A percentile compares a stretch with the other conserved stretches of the same genome.
phyloP scores from a whole-genome alignment of 352 stramenopile species.

The Phytophthora fragariae region DNA sequence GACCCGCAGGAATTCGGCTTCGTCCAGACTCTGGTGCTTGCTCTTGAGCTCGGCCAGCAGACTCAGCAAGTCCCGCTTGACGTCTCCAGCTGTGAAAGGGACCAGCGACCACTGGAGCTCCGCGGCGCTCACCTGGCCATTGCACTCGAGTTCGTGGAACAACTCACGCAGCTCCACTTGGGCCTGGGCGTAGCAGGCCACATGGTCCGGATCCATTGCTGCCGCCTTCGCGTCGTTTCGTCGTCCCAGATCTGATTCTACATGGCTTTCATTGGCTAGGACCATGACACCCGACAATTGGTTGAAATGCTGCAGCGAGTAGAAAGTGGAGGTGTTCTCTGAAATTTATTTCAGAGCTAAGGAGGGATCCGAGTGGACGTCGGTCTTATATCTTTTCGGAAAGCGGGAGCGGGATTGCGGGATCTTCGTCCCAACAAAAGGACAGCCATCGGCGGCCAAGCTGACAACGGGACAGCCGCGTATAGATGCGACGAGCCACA shows the following conservation, averaged over 20 bases:
- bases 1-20: slow-evolving; percentile 68
- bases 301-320: neutral
- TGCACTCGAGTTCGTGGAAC: slow-evolving; percentile 61
- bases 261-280: neutral
- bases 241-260: neutral
- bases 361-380: too few relatives aligned
- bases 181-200: slow-evolving; percentile 48
- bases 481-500: too few relatives aligned
- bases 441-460: too few relatives aligned
- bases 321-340: too few relatives aligned
- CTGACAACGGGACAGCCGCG: too few relatives aligned
- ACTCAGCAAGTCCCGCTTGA: slow-evolving; percentile 56
- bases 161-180: slow-evolving; percentile 66
- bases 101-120: slow-evolving; percentile 62
- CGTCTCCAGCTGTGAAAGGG: slow-evolving; percentile 69
- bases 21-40: slow-evolving; percentile 53
- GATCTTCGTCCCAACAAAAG: too few relatives aligned
- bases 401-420: too few relatives aligned
- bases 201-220: slow-evolving; percentile 62
- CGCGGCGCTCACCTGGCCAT: slow-evolving; percentile 49
- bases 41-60: slow-evolving; percentile 61
- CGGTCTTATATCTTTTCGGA: too few relatives aligned
- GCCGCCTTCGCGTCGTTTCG: neutral
- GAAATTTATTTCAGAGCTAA: too few relatives aligned
- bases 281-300: neutral